phyloP scores from a whole-genome alignment of 148 eudicot genomes.

The Polygonum maritimum region DNA sequence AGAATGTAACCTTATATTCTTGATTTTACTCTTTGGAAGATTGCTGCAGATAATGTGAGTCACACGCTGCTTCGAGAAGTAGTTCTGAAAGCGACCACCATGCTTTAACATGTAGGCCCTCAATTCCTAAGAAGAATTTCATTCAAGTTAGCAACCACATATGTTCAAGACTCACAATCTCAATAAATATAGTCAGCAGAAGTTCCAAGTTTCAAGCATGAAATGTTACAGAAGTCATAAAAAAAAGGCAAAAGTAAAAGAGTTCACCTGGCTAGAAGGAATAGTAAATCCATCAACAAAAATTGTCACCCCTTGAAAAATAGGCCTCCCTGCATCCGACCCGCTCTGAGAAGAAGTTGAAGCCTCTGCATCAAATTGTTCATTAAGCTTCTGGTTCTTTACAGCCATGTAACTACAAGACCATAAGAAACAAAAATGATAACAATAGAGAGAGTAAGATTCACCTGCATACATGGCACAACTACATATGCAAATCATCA shows the following conservation, averaged over 20 bases:
- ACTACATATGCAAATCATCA: neutral
- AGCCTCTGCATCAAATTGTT: conserved; percentile 86
- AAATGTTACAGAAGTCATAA: neutral
- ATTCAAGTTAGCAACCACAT: neutral
- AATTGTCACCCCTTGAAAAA: conserved; percentile 78
- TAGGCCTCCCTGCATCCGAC: conserved; percentile 36
- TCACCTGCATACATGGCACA: neutral
- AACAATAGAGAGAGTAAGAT: neutral
- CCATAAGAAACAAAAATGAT: conserved; percentile 1
- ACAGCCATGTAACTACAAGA: conserved; percentile 78
- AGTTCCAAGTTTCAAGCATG: neutral
- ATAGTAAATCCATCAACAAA: conserved; percentile 93
- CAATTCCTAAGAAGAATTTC: conserved; percentile 46
- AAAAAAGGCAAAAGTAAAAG: neutral
- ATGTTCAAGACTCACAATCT: neutral
- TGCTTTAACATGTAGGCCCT: conserved; percentile 77
- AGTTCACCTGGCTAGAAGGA: conserved; percentile 79
- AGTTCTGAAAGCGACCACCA: conserved; percentile 88
- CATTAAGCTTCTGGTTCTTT: conserved; percentile 79
- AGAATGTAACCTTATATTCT: conserved; percentile 58
- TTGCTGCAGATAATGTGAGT: conserved; percentile 93
- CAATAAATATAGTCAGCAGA: neutral
- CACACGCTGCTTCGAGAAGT: conserved; percentile 82
- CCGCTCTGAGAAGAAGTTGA: conserved; percentile 51
- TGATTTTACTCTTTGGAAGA: conserved; percentile 86